A percentile compares a stretch with the other conserved stretches of the same genome.
phyloP scores from a whole-genome alignment of 257 asterid genomes.

The Verbascum thapsus region DNA sequence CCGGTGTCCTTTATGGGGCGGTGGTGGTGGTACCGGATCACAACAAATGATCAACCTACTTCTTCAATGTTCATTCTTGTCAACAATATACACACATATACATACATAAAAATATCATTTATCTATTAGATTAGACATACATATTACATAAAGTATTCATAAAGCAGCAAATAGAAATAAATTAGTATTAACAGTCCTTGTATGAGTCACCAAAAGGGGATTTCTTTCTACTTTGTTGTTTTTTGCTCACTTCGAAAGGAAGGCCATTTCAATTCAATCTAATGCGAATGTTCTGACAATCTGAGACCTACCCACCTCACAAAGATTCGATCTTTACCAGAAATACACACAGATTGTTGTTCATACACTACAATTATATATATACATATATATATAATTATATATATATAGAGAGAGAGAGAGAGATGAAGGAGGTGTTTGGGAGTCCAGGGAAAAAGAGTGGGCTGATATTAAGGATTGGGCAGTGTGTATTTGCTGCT shows the following conservation, averaged over 20 bases:
- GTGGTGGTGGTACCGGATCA: conserved; percentile 6
- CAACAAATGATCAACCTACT: conserved; percentile 25
- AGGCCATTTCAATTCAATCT: conserved; percentile 14
- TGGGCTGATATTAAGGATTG: conserved; percentile 65
- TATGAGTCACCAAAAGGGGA: conserved; percentile 26
- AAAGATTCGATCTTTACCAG: conserved; percentile 48
- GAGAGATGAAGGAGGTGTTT: conserved; percentile 72
- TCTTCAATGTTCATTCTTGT: conserved; percentile 26
- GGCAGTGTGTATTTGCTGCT: conserved; percentile 62
- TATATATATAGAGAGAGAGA: conserved; percentile 20
- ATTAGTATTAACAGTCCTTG: conserved; percentile 23
- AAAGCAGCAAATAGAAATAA: conserved; percentile 1
- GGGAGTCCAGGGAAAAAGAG: conserved; percentile 90
- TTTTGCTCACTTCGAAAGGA: background rate
- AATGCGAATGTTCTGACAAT: conserved; percentile 41
- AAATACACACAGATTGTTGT: conserved; percentile 24
- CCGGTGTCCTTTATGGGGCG: conserved; percentile 3
- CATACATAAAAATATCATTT: background rate
- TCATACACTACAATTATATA: conserved; percentile 13
- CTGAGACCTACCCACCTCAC: conserved; percentile 29
- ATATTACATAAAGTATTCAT: background rate
- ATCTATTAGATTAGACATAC: conserved; percentile 13
- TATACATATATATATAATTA: background rate
- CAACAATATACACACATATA: background rate
- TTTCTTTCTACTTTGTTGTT: conserved; percentile 21